These are phyloP conservation scores for Conticribra guillardii DNA, from an alignment of 108 stramenopile species.

Conservation along the genomic window DNA sequence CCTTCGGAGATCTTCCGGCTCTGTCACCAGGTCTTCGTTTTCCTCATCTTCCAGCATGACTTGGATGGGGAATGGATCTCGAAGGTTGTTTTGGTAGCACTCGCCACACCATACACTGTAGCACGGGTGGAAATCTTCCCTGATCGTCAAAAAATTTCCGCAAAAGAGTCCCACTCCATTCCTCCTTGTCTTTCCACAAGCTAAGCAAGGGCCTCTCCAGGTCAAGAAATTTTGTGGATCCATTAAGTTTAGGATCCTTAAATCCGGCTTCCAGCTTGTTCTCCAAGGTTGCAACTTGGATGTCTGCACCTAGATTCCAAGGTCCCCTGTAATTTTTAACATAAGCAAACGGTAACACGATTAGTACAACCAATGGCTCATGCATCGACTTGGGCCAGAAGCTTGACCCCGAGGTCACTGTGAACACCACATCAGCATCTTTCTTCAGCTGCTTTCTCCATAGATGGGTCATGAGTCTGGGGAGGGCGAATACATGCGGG, in stretches of 20 bases:
- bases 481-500: conserved; percentile 33
- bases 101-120: conserved; percentile 32
- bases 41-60: conserved; percentile 14
- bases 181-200: conserved; percentile 26
- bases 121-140: conserved; percentile 38
- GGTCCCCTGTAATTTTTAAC: conserved; percentile 29
- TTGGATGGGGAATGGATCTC: conserved; percentile 21
- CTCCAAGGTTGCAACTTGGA: conserved; percentile 4
- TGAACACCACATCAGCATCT: conserved; percentile 27
- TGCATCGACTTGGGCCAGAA: conserved; percentile 17
- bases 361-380: conserved; percentile 18
- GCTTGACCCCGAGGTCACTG: background rate
- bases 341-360: conserved; percentile 50
- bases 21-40: background rate
- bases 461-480: conserved; percentile 26
- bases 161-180: conserved; percentile 47
- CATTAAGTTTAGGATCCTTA: conserved; percentile 18
- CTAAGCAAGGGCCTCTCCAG: conserved; percentile 35
- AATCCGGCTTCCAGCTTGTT: conserved; percentile 14
- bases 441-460: conserved; percentile 28
- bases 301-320: conserved; percentile 1
- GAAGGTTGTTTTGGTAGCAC: conserved; percentile 29
- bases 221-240: conserved; percentile 50
- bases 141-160: conserved; percentile 45
- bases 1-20: background rate